Base-by-base conservation (phyloP, 1,284 basidiomycete genomes). In the Fomes fomentarius region DNA sequence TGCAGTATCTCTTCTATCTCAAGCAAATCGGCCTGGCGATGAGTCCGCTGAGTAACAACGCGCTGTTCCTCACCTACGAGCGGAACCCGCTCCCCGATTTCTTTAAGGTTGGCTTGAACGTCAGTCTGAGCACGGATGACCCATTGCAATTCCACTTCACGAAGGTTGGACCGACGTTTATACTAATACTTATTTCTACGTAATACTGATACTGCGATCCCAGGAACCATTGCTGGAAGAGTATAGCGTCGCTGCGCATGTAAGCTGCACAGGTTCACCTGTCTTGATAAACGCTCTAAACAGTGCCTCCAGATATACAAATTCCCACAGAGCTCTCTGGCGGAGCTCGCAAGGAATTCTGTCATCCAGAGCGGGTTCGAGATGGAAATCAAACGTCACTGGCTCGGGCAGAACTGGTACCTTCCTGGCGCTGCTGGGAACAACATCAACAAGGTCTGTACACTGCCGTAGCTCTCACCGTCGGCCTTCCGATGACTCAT, bases 1-100 rank as follows among this genome's bases (percentile, higher is more conserved):
- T 93, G 41, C 91, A 94, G 65, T 96, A 96, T 67, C 81, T 96
- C 11, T 99, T 96, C 77, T 99, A 99, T 71, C 78, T 98, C 60
- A 95, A 93, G 74, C 95, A 97, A 74, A 97, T 98, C 56, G 96
- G 95, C 7, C 83, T 99, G 17, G 96, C 97, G 6, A 99, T 99
- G 97, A 96, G 93, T 66, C 97, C 97, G 0, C 75, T 99, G 39
- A 95, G 92, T 71, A 99, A 99, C 73, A 99, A 99, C 65, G 96
- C 97, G 1, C 77, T 99, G 37, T 99, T 99, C 79, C 77, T 99
- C 66, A 91, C 93, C 5, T 99, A 98, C 69, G 97, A 99, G 73
- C 81, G 97, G 45, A 99, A 99, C 68, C 97, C 97, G 0, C 84
- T 99, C 56, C 96, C 96, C 7, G 93, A 96, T 66, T 99, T 97